Evolutionary conservation across 2,329 filamentous ascomycete genomes (phyloP).

Genomic region (Drechslerella stenobrocha): DNA sequence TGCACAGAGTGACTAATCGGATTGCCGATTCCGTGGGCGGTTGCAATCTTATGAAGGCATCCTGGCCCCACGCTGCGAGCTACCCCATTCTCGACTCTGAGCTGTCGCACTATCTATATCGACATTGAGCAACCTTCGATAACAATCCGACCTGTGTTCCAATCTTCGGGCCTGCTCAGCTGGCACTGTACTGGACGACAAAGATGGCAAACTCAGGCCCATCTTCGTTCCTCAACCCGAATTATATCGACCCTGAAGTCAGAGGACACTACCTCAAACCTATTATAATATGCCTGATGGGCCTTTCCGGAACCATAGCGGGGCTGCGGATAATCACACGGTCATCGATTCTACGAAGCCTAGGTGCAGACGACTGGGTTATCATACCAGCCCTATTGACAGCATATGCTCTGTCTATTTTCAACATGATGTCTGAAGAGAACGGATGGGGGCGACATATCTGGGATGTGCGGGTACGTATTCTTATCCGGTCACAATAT

Average conservation of each 20-base stretch:
- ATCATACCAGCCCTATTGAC: constrained; percentile 41
- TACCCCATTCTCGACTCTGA: background rate
- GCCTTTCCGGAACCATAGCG: constrained; percentile 39
- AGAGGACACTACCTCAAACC: constrained; percentile 44
- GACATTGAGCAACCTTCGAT: background rate
- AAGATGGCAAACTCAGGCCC: constrained; percentile 25
- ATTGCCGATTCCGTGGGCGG: background rate
- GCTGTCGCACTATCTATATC: background rate
- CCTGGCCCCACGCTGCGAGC: background rate
- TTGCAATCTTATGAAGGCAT: background rate
- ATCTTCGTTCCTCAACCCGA: constrained; percentile 36
- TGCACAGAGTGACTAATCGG: background rate
- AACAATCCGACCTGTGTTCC: background rate
- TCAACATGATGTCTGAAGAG: constrained; percentile 39
- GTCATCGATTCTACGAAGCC: constrained; percentile 40
- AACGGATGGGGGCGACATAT: constrained; percentile 47
- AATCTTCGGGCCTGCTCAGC: too few relatives aligned
- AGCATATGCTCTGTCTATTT: constrained; percentile 40
- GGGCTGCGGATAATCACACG: constrained; percentile 44
- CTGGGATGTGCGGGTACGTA: constrained; percentile 40
- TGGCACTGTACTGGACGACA: too few relatives aligned
- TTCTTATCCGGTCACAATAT: background rate
- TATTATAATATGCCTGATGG: constrained; percentile 43
- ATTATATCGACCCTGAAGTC: constrained; percentile 38
- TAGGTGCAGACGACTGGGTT: constrained; percentile 42